Base-by-base conservation (phyloP, 1,284 basidiomycete genomes). In the Cryptococcus hybrid region DNA sequence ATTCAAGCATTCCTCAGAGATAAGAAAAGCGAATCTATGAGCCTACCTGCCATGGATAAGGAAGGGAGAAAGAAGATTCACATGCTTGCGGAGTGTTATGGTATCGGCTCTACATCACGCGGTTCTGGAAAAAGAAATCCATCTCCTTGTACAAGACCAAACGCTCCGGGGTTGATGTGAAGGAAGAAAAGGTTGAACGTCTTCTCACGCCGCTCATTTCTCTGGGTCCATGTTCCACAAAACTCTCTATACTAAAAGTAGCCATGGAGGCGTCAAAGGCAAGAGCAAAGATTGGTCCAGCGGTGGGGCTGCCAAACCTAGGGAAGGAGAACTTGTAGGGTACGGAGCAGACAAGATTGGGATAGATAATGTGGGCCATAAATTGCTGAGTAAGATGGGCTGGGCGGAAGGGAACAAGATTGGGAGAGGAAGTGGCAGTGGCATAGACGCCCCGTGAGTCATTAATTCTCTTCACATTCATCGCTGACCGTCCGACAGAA, bases 1-100 rank as follows among this genome's bases (percentile, higher is more conserved):
- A 87, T 95, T 52, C 82, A 85, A 15, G 78, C 79, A n/a, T 92
- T 93, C 79, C 73, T 89, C 8, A 73, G 65, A 1, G 81, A 88
- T 62, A 63, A 83, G 1, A 84, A 83, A 0, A 79, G 80, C 7
- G 56, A 65, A 42, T 82, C 80, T 1, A 84, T 92, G 82, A 76
- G 82, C 1, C 79, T 93, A 0, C 90, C 90, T 0, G 86, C 91
- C 3, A 87, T 89, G 80, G 81, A 84, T 63, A 91, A 88, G 76
- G 80, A 80, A 56, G 83, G 82, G 55, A 81, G 92, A 61, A 86
- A 84, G 77, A 80, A 79, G 54, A 82, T 92, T 0, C 92, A 96
- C 69, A 83, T 90, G 69, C 77, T 94, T 62, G 90, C 90, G 11
- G 62, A 74, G 6, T 85, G 84, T 55, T 94, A 93, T 73, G 82